Percentiles rank a stretch among this genome's conserved stretches.
Evolutionary conservation across 345 rosid genomes (phyloP).

Genomic region (Eucalyptus rudis): DNA sequence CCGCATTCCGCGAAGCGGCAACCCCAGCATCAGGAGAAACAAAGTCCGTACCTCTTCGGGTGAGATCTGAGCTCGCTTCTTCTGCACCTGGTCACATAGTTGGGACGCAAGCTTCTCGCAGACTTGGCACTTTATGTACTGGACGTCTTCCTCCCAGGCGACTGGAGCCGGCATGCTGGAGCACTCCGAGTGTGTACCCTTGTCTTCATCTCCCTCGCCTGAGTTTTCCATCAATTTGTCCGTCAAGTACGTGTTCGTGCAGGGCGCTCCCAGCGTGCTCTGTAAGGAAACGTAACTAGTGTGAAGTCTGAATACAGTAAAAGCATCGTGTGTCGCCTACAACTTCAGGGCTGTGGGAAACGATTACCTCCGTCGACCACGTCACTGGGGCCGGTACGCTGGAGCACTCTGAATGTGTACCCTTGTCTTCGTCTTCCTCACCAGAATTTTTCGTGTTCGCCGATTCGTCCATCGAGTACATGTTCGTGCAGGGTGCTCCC

Average conservation of each 20-base stretch:
- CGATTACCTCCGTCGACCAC: too few relatives aligned
- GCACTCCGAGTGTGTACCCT: slow-evolving; percentile 1
- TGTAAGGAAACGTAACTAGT: background rate
- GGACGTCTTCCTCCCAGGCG: slow-evolving; percentile 73
- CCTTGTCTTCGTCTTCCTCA: slow-evolving; percentile 35
- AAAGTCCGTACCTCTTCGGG: slow-evolving; percentile 46
- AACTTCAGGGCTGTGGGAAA: too few relatives aligned
- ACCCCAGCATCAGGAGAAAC: background rate
- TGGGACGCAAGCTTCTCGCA: slow-evolving; percentile 68
- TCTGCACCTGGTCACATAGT: slow-evolving; percentile 45
- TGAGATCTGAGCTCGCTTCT: slow-evolving; percentile 65
- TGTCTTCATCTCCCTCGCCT: slow-evolving; percentile 45
- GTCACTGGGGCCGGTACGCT: too few relatives aligned
- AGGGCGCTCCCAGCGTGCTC: slow-evolving; percentile 98
- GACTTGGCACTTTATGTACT: slow-evolving; percentile 75
- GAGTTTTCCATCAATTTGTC: slow-evolving; percentile 53
- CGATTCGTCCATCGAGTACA: slow-evolving; percentile 60
- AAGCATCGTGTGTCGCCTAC: too few relatives aligned
- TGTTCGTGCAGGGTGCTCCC: slow-evolving; percentile 77
- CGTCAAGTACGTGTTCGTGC: slow-evolving; percentile 53
- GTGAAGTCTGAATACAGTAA: background rate
- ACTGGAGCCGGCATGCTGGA: slow-evolving; percentile 32
- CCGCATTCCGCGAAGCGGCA: background rate
- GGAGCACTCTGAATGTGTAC: too few relatives aligned
- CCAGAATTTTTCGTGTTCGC: slow-evolving; percentile 44